Conservation (phyloP, 345 rosid species). For the Brassica rapa region DNA sequence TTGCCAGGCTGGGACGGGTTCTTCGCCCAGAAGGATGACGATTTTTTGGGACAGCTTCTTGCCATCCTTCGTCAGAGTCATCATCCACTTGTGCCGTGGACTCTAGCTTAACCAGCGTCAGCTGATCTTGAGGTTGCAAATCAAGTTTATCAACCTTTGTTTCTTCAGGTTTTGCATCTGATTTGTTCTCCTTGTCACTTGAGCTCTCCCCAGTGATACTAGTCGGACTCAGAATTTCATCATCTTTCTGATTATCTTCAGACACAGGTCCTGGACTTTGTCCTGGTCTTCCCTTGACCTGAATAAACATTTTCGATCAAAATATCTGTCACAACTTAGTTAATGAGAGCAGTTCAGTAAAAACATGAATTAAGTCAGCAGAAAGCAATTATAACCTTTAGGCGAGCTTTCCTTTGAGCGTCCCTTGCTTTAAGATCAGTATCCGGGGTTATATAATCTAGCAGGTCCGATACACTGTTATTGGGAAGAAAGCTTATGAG, state of each 20-base stretch:
- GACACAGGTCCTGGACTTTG: conserved; percentile 62
- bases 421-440: conserved; percentile 87
- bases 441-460: conserved; percentile 95
- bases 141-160: conserved; percentile 52
- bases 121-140: conserved; percentile 50
- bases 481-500: conserved; percentile 29
- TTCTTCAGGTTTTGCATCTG: conserved; percentile 58
- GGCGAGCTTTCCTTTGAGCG: conserved; percentile 89
- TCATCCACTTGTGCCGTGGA: conserved; percentile 53
- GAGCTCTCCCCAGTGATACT: conserved; percentile 54
- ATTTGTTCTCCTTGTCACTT: conserved; percentile 79
- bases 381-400: conserved; percentile 60
- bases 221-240: conserved; percentile 52
- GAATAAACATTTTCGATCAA: conserved; percentile 32
- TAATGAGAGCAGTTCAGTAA: not conserved
- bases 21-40: conserved; percentile 76
- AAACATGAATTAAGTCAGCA: conserved; percentile 1
- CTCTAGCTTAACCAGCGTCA: conserved; percentile 38
- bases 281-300: conserved; percentile 76
- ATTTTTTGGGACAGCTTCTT: conserved; percentile 93
- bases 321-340: conserved; percentile 18
- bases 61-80: conserved; percentile 95
- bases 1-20: conserved; percentile 79
- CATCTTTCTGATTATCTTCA: conserved; percentile 70
- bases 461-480: conserved; percentile 91